Base-by-base conservation (phyloP, 2,329 filamentous ascomycete genomes). In the Pseudogymnoascus sp. region DNA sequence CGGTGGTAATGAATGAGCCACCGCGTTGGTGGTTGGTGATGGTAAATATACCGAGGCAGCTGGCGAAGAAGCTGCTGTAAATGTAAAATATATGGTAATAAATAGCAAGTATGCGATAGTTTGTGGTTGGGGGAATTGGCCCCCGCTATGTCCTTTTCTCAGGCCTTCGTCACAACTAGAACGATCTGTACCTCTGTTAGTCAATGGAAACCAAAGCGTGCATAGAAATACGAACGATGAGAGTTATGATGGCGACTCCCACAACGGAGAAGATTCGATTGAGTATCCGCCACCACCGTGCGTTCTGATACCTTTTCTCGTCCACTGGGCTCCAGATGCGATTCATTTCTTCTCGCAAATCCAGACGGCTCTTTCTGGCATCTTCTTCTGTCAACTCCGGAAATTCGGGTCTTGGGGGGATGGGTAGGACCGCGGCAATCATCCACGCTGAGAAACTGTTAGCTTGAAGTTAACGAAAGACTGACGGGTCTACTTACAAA, bases 351-450 rank as follows among this genome's bases (percentile, higher is more conserved):
- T 69, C 68, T 21, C 65, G 66, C 42, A 62, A 63, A 40, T 71
- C 68, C 17, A 71, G 63, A 44, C 70, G 68, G 36, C 66, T 69
- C 62, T 60, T 40, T 35, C 66, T 62, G 71, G 74, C 67, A 67
- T 70, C 35, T 69, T 74, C 67, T 63, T 68, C 74, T 70, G 87
- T 80, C 40, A 80, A 77, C 74, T 85, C 83, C 17, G 82, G 77
- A 1, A 76, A 69, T 19, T 78, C 76, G 8, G 86, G 82, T 63
- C 82, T 81, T 1, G 78, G 78, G 9, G 89, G 89, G 6, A 96
- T 76, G 1, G 90, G 89, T 11, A 95, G 78, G 62, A 93, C 81
- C 1, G 90, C 84, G 1, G 87, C 91, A 67, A 91, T 79, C 78
- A 93, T 89, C 91, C 91, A 96, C 63, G 87, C 88, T 88, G 68